A percentile compares a stretch with the other conserved stretches of the same genome.
These are phyloP conservation scores for Xylaria curta DNA, from an alignment of 495 filamentous ascomycete genomes.

Conservation along the genomic window DNA sequence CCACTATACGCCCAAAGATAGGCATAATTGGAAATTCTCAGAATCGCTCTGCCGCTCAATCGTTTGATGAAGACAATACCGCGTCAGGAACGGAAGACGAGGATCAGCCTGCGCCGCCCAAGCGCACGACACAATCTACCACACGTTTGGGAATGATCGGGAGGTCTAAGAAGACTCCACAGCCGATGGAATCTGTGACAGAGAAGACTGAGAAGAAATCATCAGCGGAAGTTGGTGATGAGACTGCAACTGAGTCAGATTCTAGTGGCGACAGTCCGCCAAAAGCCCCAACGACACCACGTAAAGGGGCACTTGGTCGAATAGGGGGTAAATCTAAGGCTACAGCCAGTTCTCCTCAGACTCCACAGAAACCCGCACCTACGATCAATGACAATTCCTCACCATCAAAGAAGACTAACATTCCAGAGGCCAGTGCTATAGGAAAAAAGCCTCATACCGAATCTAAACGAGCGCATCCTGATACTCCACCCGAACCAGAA, in stretches of 20 bases:
- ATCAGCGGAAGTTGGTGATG: conserved; percentile 32
- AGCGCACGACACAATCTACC: conserved; percentile 15
- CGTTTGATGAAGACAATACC: conserved; percentile 40
- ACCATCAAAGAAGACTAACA: conserved; percentile 30
- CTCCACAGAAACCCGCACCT: not conserved
- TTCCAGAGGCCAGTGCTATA: conserved; percentile 44
- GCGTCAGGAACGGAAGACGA: conserved; percentile 36
- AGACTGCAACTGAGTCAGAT: conserved; percentile 51
- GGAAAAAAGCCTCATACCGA: conserved; percentile 37
- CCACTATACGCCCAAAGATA: conserved; percentile 30
- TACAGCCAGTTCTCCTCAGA: not conserved
- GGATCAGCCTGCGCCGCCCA: conserved; percentile 17
- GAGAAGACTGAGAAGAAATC: conserved; percentile 28
- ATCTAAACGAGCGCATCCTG: conserved; percentile 31
- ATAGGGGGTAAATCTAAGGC: conserved; percentile 49
- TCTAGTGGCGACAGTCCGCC: conserved; percentile 24
- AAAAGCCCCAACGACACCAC: conserved; percentile 27
- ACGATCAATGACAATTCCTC: not conserved
- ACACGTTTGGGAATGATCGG: conserved; percentile 31
- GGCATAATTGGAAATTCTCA: conserved; percentile 41
- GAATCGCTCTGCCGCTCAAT: conserved; percentile 26
- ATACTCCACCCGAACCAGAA: conserved; percentile 21
- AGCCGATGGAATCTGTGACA: conserved; percentile 24
- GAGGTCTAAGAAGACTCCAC: conserved; percentile 28
- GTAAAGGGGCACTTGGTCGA: conserved; percentile 44